phyloP scores from a whole-genome alignment of 2,329 filamentous ascomycete genomes.

The Zymoseptoria ardabiliae region DNA sequence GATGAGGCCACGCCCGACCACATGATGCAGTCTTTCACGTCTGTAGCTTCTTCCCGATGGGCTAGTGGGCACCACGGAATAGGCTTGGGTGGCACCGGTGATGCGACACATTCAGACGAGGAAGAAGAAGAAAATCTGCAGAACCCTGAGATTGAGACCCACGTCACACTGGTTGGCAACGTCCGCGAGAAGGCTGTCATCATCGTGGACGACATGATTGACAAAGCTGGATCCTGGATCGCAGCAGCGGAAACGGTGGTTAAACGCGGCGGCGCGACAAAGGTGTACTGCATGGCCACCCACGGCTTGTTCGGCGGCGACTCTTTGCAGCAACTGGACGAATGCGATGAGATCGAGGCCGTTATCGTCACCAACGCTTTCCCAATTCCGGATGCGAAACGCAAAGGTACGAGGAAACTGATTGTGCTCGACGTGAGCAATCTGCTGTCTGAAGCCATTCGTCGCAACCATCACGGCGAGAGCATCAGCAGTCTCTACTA shows the following conservation, averaged over 20 bases:
- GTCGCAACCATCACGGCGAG: slow-evolving; percentile 94
- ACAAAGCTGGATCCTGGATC: slow-evolving; percentile 95
- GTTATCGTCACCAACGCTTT: slow-evolving; percentile 98
- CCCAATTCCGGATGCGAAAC: slow-evolving; percentile 71
- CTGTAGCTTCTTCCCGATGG: slow-evolving; percentile 64
- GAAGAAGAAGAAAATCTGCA: slow-evolving; percentile 88
- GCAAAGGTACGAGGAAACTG: slow-evolving; percentile 68
- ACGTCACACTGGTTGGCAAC: slow-evolving; percentile 95
- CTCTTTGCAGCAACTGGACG: slow-evolving; percentile 80
- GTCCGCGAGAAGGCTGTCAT: slow-evolving; percentile 83
- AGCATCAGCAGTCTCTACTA: slow-evolving; percentile 53
- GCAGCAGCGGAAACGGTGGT: slow-evolving; percentile 94
- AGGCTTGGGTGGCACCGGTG: slow-evolving; percentile 73
- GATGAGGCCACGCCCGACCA: slow-evolving; percentile 59
- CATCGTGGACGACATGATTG: slow-evolving; percentile 98
- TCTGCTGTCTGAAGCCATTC: slow-evolving; percentile 82
- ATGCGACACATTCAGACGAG: slow-evolving; percentile 75
- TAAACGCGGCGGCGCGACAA: slow-evolving; percentile 83
- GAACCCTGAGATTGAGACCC: slow-evolving; percentile 77
- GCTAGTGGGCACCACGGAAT: slow-evolving; percentile 24
- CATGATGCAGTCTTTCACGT: slow-evolving; percentile 77
- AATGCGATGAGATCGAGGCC: slow-evolving; percentile 85
- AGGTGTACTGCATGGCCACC: slow-evolving; percentile 95
- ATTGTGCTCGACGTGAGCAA: slow-evolving; percentile 83
- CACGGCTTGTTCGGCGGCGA: slow-evolving; percentile 91